Evolutionary conservation across 2,329 filamentous ascomycete genomes (phyloP), one percentile per base, ranked within the genome.

Genomic region (Cercospora janseana): DNA sequence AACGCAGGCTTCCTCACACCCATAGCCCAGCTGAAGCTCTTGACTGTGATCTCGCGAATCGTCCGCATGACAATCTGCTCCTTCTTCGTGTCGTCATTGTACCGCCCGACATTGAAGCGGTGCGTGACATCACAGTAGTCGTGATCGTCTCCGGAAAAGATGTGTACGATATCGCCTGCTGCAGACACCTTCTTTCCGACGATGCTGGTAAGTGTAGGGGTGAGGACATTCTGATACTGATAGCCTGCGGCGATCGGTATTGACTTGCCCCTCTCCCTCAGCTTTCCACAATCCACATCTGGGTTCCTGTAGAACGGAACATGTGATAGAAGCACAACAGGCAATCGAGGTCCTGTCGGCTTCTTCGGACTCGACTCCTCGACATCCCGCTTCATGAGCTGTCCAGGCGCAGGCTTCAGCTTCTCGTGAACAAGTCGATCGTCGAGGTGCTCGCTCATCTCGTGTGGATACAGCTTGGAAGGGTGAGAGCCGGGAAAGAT

Each of bases 91-190:
- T 50, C 53, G 32, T 56, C 55, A 21, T 49, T 47, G 53, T 54
- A 58, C 3, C 49, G 50, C 10, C 49, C 56, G 15, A 63, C 49
- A 15, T 66, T 67, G 59, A 64, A 66, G 6, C 83, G 81, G 69
- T 98, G 93, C 0, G 84, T 78, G 5, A 97, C 73, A 63, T 95
- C 91, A 71, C 93, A 98, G 72, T 97, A 96, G 72, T 98, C 93
- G 72, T 98, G 93, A 65, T 98, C 93, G 62, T 98, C 93, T 8
- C 93, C 93, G 0, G 90, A 95, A 66, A 97, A 98, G 34, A 91
- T 86, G 58, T 93, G 86, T 3, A 82, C 78, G 9, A 97, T 81
- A 55, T 93, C 88, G 26, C 89, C 90, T 7, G 60, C 58, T 5
- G 50, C 50, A 7, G 60, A 61, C 26, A 95, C 77, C 56, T 84